Evolutionary conservation across 768 basidiomycete genomes (phyloP), one percentile per base, ranked within the genome.

Genomic region (Xerocomellus chrysenteron): DNA sequence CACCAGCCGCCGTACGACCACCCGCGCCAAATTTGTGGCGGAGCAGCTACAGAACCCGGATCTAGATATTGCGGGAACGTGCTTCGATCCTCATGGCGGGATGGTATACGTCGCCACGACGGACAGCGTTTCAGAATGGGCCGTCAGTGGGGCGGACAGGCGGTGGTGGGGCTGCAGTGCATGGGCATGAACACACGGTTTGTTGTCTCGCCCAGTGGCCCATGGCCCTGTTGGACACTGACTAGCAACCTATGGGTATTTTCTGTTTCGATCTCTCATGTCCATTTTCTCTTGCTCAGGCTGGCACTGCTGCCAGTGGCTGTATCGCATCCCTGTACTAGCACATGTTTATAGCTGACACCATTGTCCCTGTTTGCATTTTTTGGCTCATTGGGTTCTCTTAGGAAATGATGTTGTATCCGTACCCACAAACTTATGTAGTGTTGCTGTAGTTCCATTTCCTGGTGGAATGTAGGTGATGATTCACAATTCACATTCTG

Each of bases 101-200:
- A 82, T 77, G 67, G 65, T 92, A 32, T 92, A 92, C 65, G 85
- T 84, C 14, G 90, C 85, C 21, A 82, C 82, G 52, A 80, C 80
- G 56, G 69, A 76, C 56, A 84, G 84, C 37, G 76, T 94, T 26
- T 86, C 84, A 8, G 92, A 94, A 68, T 94, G 90, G 88, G 76
- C 80, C 43, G 76, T 94, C 50, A 76, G 81, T 21, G 87, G 86
- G 5, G 82, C 84, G 14, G 86, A 86, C 59, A 88, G 87, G 76
- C 75, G 81, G 49, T 91, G 87, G 87, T 90, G 86, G 85, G 73
- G 77, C 43, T 80, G 76, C 60, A 76, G 77, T 1, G 65, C 66
- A 37, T 80, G 79, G 75, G 78, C 73, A 55, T 81, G 52, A 69
- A 44, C 45, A 30, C 44, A 36, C 6, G 39, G 26, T 28, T 28